Percentiles rank a stretch among this genome's conserved stretches.
Conservation (phyloP, 1,284 basidiomycete genomes). For the Lentinula novae-zelandiae region DNA sequence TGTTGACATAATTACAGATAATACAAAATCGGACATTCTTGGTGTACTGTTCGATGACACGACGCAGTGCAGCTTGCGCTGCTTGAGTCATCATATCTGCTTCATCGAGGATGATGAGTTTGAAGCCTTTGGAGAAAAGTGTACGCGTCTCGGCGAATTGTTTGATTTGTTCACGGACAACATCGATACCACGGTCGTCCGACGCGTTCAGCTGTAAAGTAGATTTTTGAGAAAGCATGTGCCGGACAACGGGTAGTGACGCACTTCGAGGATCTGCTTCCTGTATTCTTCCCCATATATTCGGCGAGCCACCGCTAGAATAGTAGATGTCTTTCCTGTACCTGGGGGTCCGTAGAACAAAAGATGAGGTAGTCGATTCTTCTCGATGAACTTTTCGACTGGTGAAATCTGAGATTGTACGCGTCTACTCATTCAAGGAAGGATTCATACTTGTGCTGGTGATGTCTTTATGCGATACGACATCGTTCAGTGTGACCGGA, state of each 20-base stretch:
- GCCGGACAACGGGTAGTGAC: slow-evolving; percentile 16
- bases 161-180: slow-evolving; percentile 98
- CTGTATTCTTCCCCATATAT: slow-evolving; percentile 84
- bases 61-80: slow-evolving; percentile 92
- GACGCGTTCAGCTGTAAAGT: slow-evolving; percentile 83
- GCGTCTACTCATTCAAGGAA: background rate
- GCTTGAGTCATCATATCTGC: slow-evolving; percentile 99
- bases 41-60: slow-evolving; percentile 98
- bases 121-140: slow-evolving; percentile 89
- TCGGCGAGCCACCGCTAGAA: slow-evolving; percentile 92
- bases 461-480: slow-evolving; percentile 94
- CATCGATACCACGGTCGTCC: slow-evolving; percentile 97
- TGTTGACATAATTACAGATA: slow-evolving; percentile 99
- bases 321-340: slow-evolving; percentile 97
- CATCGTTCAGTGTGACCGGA: slow-evolving; percentile 84
- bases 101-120: slow-evolving; percentile 97
- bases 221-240: slow-evolving; percentile 5
- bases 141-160: slow-evolving; percentile 97
- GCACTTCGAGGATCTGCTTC: slow-evolving; percentile 94
- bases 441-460: slow-evolving; percentile 77
- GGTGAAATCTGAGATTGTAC: slow-evolving; percentile 6
- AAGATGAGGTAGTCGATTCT: slow-evolving; percentile 91
- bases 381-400: slow-evolving; percentile 98
- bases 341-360: slow-evolving; percentile 98
- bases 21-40: slow-evolving; percentile 99